Evolutionary conservation across 768 basidiomycete species (phyloP).

Genomic region (Lentinula sp.): DNA sequence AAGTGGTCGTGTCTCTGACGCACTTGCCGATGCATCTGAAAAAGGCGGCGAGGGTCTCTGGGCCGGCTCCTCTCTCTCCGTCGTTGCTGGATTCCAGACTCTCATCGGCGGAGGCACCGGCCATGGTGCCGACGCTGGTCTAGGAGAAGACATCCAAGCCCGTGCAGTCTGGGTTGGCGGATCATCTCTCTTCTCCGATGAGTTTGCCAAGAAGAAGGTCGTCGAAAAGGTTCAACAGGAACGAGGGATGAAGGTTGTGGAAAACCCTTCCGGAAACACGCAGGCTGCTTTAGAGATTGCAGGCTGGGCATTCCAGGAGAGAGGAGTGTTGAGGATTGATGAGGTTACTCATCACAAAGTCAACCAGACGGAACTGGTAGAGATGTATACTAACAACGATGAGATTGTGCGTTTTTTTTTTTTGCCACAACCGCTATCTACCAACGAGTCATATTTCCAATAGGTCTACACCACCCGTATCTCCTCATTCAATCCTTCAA

Average conservation of each 20-base stretch:
- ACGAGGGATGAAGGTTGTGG: slow-evolving; percentile 36
- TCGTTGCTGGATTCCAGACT: slow-evolving; percentile 91
- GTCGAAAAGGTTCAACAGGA: slow-evolving; percentile 17
- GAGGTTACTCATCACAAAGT: slow-evolving; percentile 65
- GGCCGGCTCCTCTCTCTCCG: slow-evolving; percentile 70
- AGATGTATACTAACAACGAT: slow-evolving; percentile 84
- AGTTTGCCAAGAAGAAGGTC: slow-evolving; percentile 48
- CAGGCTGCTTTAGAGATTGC: slow-evolving; percentile 71
- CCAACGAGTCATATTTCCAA: background rate
- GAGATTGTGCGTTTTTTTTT: slow-evolving; percentile 50
- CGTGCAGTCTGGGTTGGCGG: slow-evolving; percentile 81
- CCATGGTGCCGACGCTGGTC: background rate
- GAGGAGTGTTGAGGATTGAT: slow-evolving; percentile 74
- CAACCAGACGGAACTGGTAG: slow-evolving; percentile 54
- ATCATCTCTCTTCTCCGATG: slow-evolving; percentile 73
- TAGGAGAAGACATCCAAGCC: slow-evolving; percentile 23
- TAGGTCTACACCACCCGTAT: slow-evolving; percentile 77
- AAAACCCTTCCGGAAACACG: slow-evolving; percentile 60
- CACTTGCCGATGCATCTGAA: slow-evolving; percentile 64
- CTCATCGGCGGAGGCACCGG: slow-evolving; percentile 36
- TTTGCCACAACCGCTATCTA: background rate
- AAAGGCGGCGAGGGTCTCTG: slow-evolving; percentile 76
- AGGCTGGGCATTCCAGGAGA: slow-evolving; percentile 90
- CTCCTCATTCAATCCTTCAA: slow-evolving; percentile 56
- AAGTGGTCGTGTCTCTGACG: slow-evolving; percentile 53